Conservation (phyloP, 1,139 yeast species). For the Hemisphaericaspora xylanilytica region DNA sequence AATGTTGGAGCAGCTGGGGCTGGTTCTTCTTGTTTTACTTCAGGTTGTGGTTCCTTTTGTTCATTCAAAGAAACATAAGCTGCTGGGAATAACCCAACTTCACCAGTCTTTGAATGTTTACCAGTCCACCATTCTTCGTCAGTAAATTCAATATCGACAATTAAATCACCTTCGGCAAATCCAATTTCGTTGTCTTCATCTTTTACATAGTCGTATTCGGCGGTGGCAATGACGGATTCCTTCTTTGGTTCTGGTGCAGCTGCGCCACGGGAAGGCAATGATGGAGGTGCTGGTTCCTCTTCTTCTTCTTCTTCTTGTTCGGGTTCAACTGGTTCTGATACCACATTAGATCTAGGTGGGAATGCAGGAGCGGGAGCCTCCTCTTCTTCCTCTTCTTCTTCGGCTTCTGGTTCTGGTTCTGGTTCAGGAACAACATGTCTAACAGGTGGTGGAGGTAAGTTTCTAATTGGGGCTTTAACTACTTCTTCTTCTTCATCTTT, state of each 20-base stretch:
- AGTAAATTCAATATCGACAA: slow-evolving; percentile 63
- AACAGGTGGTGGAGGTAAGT: slow-evolving; percentile 29
- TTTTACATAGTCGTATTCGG: slow-evolving; percentile 65
- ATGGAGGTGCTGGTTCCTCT: slow-evolving; percentile 16
- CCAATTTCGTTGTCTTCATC: slow-evolving; percentile 75
- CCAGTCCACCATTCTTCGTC: slow-evolving; percentile 89
- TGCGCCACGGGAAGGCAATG: slow-evolving; percentile 18
- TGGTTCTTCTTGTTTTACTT: slow-evolving; percentile 17
- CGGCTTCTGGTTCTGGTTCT: slow-evolving; percentile 18
- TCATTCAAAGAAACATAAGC: slow-evolving; percentile 55
- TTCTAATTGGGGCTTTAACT: slow-evolving; percentile 24
- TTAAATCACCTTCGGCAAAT: slow-evolving; percentile 62
- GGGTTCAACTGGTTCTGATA: slow-evolving; percentile 20
- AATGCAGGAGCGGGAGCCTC: slow-evolving; percentile 20
- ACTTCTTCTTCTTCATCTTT: slow-evolving; percentile 15
- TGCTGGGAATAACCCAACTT: slow-evolving; percentile 70
- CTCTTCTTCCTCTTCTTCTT: slow-evolving; percentile 17
- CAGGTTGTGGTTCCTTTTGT: slow-evolving; percentile 1
- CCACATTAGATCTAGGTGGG: slow-evolving; percentile 21
- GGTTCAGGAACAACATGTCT: slow-evolving; percentile 21
- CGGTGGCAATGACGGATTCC: slow-evolving; percentile 47
- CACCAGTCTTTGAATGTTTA: slow-evolving; percentile 55
- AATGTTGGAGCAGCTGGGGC: slow-evolving; percentile 17
- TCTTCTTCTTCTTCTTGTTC: slow-evolving; percentile 21
- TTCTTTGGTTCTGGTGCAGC: slow-evolving; percentile 21